phyloP scores from a whole-genome alignment of 2,329 filamentous ascomycete species.

The Talaromyces amestolkiae region DNA sequence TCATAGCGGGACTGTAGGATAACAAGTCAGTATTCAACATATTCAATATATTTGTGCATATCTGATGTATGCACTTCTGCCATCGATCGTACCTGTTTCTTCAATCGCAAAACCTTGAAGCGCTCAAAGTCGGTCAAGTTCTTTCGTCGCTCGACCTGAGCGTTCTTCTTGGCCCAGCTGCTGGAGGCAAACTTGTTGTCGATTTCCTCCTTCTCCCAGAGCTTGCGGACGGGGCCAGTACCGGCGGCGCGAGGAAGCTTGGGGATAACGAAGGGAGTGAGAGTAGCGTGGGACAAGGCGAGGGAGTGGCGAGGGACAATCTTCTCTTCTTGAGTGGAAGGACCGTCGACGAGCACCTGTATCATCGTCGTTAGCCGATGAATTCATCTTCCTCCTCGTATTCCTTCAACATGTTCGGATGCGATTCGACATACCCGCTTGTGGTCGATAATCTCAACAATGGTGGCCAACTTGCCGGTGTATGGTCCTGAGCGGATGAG shows the following conservation, averaged over 20 bases:
- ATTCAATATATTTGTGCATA: not conserved
- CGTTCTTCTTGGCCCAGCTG: slow-evolving; percentile 92
- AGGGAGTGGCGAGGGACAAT: slow-evolving; percentile 84
- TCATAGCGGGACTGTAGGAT: slow-evolving; percentile 74
- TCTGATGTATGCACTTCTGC: not conserved
- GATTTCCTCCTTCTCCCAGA: slow-evolving; percentile 88
- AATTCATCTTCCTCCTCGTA: not conserved
- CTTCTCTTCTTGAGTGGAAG: slow-evolving; percentile 74
- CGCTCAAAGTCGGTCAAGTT: slow-evolving; percentile 96
- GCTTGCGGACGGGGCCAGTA: slow-evolving; percentile 76
- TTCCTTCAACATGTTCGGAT: not conserved
- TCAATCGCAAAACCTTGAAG: slow-evolving; percentile 99
- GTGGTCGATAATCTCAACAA: slow-evolving; percentile 99
- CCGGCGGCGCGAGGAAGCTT: slow-evolving; percentile 83
- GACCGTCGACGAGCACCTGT: slow-evolving; percentile 93
- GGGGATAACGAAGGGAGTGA: slow-evolving; percentile 84
- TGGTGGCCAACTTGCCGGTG: slow-evolving; percentile 82
- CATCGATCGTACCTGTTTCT: slow-evolving; percentile 76
- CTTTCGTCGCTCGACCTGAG: slow-evolving; percentile 80
- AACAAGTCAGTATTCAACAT: slow-evolving; percentile 20
- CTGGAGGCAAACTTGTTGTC: slow-evolving; percentile 90
- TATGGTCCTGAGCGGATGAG: slow-evolving; percentile 81
- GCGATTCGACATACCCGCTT: slow-evolving; percentile 82
- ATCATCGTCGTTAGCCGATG: not conserved
- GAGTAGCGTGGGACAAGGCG: slow-evolving; percentile 75